A percentile compares a stretch with the other conserved stretches of the same genome.
Conservation (phyloP, 2,329 filamentous ascomycete genomes). For the Ophiostoma novo-ulmi region DNA sequence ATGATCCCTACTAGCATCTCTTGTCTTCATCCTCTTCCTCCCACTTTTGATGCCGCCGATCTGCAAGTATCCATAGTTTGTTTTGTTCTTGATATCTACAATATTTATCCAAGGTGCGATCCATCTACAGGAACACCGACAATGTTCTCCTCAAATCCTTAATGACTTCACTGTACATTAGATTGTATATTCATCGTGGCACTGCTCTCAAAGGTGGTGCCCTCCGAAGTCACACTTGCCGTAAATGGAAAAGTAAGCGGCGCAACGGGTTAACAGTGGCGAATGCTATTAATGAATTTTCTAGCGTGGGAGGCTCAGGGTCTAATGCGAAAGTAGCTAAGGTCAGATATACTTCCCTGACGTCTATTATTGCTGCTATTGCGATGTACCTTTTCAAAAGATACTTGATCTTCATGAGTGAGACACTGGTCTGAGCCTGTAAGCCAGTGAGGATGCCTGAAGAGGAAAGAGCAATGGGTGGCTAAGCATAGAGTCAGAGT, state of each 20-base stretch:
- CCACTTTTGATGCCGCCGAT: not conserved
- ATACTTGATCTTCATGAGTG: not conserved
- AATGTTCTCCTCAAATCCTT: not conserved
- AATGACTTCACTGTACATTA: constrained; percentile 4
- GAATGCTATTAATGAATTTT: constrained; percentile 16
- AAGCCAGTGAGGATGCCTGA: not conserved
- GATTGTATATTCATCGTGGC: not conserved
- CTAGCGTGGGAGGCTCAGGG: not conserved
- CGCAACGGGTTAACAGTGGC: constrained; percentile 14
- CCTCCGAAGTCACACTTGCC: constrained; percentile 11
- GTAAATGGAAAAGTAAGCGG: not conserved
- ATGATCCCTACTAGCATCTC: constrained; percentile 5
- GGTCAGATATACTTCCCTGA: not conserved
- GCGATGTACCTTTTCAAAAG: not conserved
- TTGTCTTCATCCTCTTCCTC: not conserved
- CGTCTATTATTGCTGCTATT: not conserved
- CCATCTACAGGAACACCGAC: not conserved
- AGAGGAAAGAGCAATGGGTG: not conserved
- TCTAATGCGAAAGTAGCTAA: not conserved
- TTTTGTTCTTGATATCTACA: not conserved
- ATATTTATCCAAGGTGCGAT: not conserved
- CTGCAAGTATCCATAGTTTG: not conserved
- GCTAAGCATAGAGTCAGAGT: not conserved
- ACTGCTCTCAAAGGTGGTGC: constrained; percentile 3
- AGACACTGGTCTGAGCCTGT: not conserved